These are phyloP conservation scores for Hygrophorus pudorinus DNA, from an alignment of 768 basidiomycete genomes.

Conservation along the genomic window DNA sequence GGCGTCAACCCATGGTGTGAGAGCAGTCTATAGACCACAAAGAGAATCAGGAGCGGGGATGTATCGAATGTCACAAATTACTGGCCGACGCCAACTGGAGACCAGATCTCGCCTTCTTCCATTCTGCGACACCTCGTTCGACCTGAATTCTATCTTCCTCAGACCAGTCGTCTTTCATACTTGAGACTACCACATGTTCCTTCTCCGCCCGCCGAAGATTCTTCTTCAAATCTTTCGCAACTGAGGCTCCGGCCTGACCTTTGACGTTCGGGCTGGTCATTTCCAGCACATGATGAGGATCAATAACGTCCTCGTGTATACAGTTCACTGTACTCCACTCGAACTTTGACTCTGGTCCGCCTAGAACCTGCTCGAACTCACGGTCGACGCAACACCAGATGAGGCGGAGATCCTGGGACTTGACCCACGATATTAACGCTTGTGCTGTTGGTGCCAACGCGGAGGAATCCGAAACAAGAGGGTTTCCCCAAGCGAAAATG, in stretches of 20 bases:
- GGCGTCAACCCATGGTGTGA: conserved; percentile 46
- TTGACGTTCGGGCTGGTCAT: conserved; percentile 25
- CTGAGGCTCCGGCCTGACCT: conserved; percentile 24
- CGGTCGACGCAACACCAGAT: conserved; percentile 54
- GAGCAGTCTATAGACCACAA: conserved; percentile 22
- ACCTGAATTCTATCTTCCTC: conserved; percentile 34
- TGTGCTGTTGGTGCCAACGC: conserved; percentile 25
- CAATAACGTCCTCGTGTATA: conserved; percentile 51
- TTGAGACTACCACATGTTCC: conserved; percentile 39
- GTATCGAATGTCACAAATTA: neutral
- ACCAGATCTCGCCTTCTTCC: conserved; percentile 44
- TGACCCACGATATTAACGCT: conserved; percentile 36
- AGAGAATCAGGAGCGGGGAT: neutral
- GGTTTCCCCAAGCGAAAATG: conserved; percentile 57
- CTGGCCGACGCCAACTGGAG: conserved; percentile 38
- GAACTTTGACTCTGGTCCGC: conserved; percentile 20
- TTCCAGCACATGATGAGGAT: conserved; percentile 36
- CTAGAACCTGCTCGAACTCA: conserved; percentile 41
- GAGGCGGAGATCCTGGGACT: conserved; percentile 35
- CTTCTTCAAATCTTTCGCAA: conserved; percentile 50
- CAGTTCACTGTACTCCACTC: conserved; percentile 53
- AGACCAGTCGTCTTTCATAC: conserved; percentile 30
- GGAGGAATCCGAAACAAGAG: conserved; percentile 35
- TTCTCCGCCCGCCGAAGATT: conserved; percentile 51
- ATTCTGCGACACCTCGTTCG: conserved; percentile 44